Percentiles rank a stretch among this genome's conserved stretches.
phyloP scores from a whole-genome alignment of 352 stramenopile species.

The Halophytophthora batemanensis region DNA sequence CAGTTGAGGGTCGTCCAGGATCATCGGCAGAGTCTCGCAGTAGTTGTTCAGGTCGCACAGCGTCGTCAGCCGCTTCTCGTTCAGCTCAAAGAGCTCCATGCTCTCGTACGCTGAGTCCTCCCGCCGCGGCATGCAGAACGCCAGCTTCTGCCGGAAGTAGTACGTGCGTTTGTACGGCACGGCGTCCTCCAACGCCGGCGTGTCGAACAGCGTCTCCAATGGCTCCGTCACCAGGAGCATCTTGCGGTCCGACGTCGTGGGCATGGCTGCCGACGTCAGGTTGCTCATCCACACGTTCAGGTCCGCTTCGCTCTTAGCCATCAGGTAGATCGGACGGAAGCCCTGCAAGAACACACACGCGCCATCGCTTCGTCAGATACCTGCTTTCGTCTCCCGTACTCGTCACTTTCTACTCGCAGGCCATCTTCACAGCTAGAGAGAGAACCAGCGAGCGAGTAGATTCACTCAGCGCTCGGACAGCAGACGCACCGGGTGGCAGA shows the following conservation, averaged over 20 bases:
- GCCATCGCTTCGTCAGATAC: no score
- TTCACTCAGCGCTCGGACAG: background rate
- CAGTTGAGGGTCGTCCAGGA: conserved; percentile 75
- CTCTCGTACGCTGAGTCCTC: conserved; percentile 40
- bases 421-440: background rate
- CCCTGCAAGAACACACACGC: conserved; percentile 28
- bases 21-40: conserved; percentile 79
- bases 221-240: conserved; percentile 59
- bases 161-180: conserved; percentile 81
- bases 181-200: conserved; percentile 70
- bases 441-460: background rate
- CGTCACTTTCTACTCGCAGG: background rate
- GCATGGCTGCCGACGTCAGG: conserved; percentile 77
- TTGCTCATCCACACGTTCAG: conserved; percentile 85
- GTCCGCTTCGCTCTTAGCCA: conserved; percentile 83
- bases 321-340: conserved; percentile 79
- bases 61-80: conserved; percentile 79
- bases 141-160: conserved; percentile 84
- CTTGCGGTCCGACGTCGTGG: conserved; percentile 62
- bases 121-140: conserved; percentile 69
- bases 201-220: conserved; percentile 75
- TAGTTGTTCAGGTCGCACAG: conserved; percentile 85
- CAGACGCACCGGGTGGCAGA: conserved; percentile 68
- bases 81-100: conserved; percentile 80
- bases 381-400: background rate